phyloP scores from a whole-genome alignment of 805 yeast genomes.

The Starmerella kuoi region DNA sequence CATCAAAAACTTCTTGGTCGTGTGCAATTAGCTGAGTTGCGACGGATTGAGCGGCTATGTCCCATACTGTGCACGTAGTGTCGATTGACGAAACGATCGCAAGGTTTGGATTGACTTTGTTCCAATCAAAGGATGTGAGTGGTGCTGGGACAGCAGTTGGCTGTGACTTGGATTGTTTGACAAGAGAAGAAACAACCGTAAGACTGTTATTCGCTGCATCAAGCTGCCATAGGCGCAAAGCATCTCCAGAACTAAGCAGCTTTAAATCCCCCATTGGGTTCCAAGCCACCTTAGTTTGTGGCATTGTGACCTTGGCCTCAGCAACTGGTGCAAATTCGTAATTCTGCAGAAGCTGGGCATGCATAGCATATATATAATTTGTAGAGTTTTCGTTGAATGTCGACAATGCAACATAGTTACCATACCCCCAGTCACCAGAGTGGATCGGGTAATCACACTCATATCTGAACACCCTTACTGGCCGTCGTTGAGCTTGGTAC shows the following conservation, averaged over 20 bases:
- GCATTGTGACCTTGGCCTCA: conserved; percentile 48
- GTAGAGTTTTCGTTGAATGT: conserved; percentile 67
- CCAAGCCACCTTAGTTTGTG: conserved; percentile 65
- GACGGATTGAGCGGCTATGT: conserved; percentile 53
- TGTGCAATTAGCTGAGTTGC: conserved; percentile 93
- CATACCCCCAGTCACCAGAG: conserved; percentile 40
- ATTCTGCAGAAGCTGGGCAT: conserved; percentile 11
- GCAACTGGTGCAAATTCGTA: conserved; percentile 26
- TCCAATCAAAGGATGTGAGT: conserved; percentile 91
- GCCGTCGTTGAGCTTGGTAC: not conserved
- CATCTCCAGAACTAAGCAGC: conserved; percentile 61
- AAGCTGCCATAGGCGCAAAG: conserved; percentile 50
- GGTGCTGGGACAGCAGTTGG: conserved; percentile 47
- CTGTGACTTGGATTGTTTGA: conserved; percentile 33
- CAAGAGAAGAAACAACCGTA: conserved; percentile 33
- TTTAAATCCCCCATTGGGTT: conserved; percentile 35
- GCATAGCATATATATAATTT: conserved; percentile 42
- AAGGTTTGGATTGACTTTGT: conserved; percentile 50
- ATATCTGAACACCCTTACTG: conserved; percentile 6
- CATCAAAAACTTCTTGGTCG: conserved; percentile 90
- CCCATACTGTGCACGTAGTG: conserved; percentile 97
- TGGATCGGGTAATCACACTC: conserved; percentile 41
- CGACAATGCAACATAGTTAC: conserved; percentile 50
- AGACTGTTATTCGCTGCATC: conserved; percentile 30
- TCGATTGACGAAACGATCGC: conserved; percentile 82